These are phyloP conservation scores for Aspergillus sp. DNA, from an alignment of 2,329 filamentous ascomycete species.

Conservation along the genomic window DNA sequence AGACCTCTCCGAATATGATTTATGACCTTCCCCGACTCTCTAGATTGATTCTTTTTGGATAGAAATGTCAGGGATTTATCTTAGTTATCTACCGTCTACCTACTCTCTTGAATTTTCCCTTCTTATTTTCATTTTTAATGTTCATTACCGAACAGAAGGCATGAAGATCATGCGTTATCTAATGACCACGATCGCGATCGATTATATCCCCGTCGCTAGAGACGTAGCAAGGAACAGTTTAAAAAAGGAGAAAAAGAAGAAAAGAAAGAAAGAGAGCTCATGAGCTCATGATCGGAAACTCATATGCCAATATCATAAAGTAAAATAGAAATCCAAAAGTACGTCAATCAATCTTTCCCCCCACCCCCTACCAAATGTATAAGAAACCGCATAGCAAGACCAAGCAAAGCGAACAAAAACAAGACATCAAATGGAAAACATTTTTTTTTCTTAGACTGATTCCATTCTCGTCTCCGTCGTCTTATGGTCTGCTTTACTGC, in stretches of 20 bases:
- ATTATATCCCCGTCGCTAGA: neutral
- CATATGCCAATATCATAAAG: neutral
- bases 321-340: neutral
- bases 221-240: neutral
- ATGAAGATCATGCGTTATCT: neutral
- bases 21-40: neutral
- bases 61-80: neutral
- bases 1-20: neutral
- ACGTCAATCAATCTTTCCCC: neutral
- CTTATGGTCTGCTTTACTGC: constrained; percentile 1
- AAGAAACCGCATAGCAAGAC: neutral
- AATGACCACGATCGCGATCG: neutral
- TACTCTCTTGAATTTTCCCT: neutral
- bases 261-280: too few relatives aligned
- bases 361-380: neutral
- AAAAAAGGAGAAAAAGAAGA: too few relatives aligned
- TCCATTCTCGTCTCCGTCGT: constrained; percentile 7
- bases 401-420: neutral
- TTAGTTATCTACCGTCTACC: neutral
- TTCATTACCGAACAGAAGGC: neutral
- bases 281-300: neutral
- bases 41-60: neutral
- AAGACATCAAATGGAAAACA: neutral
- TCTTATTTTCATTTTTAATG: neutral
- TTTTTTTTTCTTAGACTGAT: neutral